phyloP scores from a whole-genome alignment of 305 asterid species.

The Rubia occidens region DNA sequence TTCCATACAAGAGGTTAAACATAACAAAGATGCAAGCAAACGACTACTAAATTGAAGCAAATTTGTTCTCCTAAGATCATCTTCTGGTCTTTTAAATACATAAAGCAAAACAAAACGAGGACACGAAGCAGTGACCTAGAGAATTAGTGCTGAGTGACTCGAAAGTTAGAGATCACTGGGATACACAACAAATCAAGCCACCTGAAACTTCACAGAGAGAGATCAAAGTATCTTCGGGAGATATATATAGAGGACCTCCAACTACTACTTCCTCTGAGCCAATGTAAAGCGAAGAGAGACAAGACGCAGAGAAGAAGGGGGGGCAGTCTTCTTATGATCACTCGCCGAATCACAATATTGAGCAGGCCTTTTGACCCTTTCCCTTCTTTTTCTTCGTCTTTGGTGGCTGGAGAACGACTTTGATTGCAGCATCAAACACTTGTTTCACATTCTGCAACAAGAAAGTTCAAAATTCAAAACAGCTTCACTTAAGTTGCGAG shows the following conservation, averaged over 20 bases:
- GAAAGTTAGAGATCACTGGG: conserved; percentile 26
- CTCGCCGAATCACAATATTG: conserved; percentile 56
- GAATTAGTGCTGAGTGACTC: conserved; percentile 22
- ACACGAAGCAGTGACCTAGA: conserved; percentile 49
- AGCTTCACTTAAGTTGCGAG: neutral
- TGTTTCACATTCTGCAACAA: conserved; percentile 66
- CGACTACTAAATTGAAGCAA: conserved; percentile 25
- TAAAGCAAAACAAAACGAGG: conserved; percentile 39
- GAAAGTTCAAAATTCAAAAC: conserved; percentile 8
- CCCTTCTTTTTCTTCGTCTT: conserved; percentile 87
- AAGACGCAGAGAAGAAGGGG: conserved; percentile 19
- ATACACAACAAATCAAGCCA: conserved; percentile 30
- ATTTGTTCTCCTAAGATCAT: conserved; percentile 22
- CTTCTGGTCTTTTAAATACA: conserved; percentile 37
- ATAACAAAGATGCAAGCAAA: conserved; percentile 20
- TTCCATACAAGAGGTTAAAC: conserved; percentile 6
- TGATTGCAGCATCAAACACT: conserved; percentile 92
- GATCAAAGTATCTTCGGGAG: conserved; percentile 30
- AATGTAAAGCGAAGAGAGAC: conserved; percentile 27
- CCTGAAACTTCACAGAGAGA: conserved; percentile 29
- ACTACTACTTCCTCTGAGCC: conserved; percentile 32
- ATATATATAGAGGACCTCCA: conserved; percentile 28
- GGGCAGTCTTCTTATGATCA: conserved; percentile 19
- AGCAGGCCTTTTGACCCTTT: conserved; percentile 77
- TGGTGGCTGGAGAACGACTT: conserved; percentile 96